phyloP scores from a whole-genome alignment of 2,329 filamentous ascomycete genomes.

The Diaporthe velutina region DNA sequence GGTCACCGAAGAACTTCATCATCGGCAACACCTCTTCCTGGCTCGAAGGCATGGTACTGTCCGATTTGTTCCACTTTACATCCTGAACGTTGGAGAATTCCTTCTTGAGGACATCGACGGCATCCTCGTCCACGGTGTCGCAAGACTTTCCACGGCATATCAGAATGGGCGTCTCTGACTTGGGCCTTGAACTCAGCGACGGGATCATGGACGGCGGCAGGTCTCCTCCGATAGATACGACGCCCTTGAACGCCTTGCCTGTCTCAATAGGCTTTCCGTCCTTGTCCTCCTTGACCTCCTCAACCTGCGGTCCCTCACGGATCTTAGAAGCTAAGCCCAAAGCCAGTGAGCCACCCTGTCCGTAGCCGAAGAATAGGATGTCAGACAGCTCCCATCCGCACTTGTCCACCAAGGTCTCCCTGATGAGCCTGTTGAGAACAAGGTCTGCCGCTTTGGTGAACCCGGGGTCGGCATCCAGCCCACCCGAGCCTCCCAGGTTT shows the following conservation, averaged over 20 bases:
- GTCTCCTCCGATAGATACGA: slow-evolving; percentile 63
- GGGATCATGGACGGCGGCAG: slow-evolving; percentile 68
- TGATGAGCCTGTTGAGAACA: slow-evolving; percentile 65
- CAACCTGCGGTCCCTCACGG: slow-evolving; percentile 44
- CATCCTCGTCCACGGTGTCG: slow-evolving; percentile 66
- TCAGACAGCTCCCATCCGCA: slow-evolving; percentile 73
- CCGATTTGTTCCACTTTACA: slow-evolving; percentile 76
- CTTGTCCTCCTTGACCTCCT: slow-evolving; percentile 41
- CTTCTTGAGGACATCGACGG: slow-evolving; percentile 72
- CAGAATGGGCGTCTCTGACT: slow-evolving; percentile 74
- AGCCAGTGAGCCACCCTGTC: slow-evolving; percentile 75
- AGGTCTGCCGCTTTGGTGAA: slow-evolving; percentile 62
- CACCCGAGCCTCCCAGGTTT: slow-evolving; percentile 63
- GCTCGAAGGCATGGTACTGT: slow-evolving; percentile 85
- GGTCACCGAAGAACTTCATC: slow-evolving; percentile 84
- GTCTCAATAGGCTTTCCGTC: slow-evolving; percentile 24
- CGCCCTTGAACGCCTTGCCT: slow-evolving; percentile 57
- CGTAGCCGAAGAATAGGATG: slow-evolving; percentile 75
- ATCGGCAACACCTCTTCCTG: slow-evolving; percentile 90
- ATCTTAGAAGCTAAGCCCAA: slow-evolving; percentile 66
- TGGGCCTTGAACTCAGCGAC: slow-evolving; percentile 59
- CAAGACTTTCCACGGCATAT: slow-evolving; percentile 68
- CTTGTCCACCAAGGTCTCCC: slow-evolving; percentile 62
- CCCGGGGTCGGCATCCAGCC: slow-evolving; percentile 72
- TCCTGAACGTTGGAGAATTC: slow-evolving; percentile 77